Evolutionary conservation across 495 filamentous ascomycete species (phyloP), one percentile per base, ranked within the genome.

Genomic region (Neurospora sp.): DNA sequence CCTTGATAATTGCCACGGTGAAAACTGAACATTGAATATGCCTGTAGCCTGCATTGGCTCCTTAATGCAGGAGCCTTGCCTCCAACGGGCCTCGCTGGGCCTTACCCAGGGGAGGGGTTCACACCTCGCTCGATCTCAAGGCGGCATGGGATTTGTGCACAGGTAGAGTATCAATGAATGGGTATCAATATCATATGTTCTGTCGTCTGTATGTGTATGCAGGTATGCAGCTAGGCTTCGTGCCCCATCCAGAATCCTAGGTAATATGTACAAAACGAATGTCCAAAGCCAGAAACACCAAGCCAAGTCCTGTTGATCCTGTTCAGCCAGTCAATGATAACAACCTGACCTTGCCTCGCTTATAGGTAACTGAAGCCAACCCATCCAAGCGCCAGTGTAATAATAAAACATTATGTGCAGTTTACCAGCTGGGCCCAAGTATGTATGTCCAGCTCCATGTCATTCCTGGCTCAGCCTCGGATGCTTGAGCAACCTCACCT

Each of bases 401-500:
- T 35, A 66, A 18, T 9, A 10, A 66, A 35, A 35, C 14, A 66
- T 66, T 66, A 35, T 66, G 54, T 66, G 54, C 54, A 35, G 54
- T 66, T 66, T 18, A 66, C 54, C 54, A 27, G 27, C 27, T 27
- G 27, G 31, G 27, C 27, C 27, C 27, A 9, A 4, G 54, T 66
- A 66, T 35, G 7, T 66, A 62, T 16, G 54, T 62, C 12, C 48
- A 59, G 48, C 4, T 59, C 20, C 48, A 27, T 59, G 23, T 62
- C 20, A 35, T 62, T 11, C 12, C 27, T 35, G 12, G 27, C 20
- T 23, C 23, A 27, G 48, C 48, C 5, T 59, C 11, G 48, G 48
- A 27, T 23, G 20, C 54, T 66, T 2, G 27, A 59, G 23, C 27
- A 35, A 66, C 71, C 16, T 83, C 75, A 86, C 37, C 84, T 79